Percentiles rank a stretch among this genome's conserved stretches.
These are phyloP conservation scores for Clarireedia homoeocarpa DNA, from an alignment of 2,329 filamentous ascomycete species.

Conservation along the genomic window DNA sequence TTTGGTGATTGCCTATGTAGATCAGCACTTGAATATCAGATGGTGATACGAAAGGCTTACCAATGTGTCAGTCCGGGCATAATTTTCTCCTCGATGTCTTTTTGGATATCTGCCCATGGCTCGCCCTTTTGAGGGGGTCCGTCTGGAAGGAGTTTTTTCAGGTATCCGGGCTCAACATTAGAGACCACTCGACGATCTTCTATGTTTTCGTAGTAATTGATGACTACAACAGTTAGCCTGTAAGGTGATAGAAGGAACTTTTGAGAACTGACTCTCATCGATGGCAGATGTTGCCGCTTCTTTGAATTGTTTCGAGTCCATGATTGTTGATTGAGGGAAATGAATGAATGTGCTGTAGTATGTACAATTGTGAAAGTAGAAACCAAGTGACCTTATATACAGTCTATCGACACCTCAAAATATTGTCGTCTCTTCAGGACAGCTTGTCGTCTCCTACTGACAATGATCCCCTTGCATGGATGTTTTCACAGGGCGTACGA, in stretches of 20 bases:
- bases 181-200: constrained; percentile 65
- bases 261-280: constrained; percentile 63
- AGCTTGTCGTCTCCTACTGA: too few relatives aligned
- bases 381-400: too few relatives aligned
- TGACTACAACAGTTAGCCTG: constrained; percentile 46
- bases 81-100: constrained; percentile 78
- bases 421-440: too few relatives aligned
- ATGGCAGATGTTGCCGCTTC: constrained; percentile 69
- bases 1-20: constrained; percentile 66
- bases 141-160: constrained; percentile 67
- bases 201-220: constrained; percentile 74
- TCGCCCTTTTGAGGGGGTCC: constrained; percentile 58
- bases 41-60: constrained; percentile 29
- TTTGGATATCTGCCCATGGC: constrained; percentile 70
- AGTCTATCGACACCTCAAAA: too few relatives aligned
- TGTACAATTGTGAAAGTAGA: background rate
- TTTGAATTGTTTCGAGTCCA: constrained; percentile 76
- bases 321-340: constrained; percentile 31
- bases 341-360: background rate
- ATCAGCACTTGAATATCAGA: constrained; percentile 1
- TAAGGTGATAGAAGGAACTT: background rate
- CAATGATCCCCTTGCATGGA: too few relatives aligned
- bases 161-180: constrained; percentile 75
- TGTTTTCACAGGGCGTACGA: too few relatives aligned
- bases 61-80: constrained; percentile 91